Evolutionary conservation across 495 filamentous ascomycete species (phyloP).

Genomic region (Poronia punctata): DNA sequence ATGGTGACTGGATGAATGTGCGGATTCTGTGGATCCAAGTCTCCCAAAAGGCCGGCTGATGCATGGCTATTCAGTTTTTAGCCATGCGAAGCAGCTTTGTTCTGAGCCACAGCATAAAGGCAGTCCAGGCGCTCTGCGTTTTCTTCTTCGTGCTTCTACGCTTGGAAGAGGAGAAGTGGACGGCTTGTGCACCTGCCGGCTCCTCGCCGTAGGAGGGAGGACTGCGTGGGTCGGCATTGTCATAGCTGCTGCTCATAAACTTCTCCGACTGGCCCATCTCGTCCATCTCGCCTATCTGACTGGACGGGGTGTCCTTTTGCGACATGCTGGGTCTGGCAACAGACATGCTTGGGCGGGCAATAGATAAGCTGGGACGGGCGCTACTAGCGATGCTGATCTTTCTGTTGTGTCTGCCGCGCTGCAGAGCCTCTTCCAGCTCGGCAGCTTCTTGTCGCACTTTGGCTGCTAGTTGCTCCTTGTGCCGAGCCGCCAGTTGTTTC

Average conservation of each 20-base stretch:
- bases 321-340: slow-evolving; percentile 26
- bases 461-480: slow-evolving; percentile 21
- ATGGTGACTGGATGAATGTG: too few species aligned
- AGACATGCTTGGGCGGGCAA: slow-evolving; percentile 23
- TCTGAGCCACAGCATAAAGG: slow-evolving; percentile 48
- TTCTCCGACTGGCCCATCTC: slow-evolving; percentile 29
- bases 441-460: slow-evolving; percentile 19
- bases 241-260: slow-evolving; percentile 16
- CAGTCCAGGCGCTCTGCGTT: slow-evolving; percentile 47
- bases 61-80: too few species aligned
- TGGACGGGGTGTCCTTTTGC: slow-evolving; percentile 30
- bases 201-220: slow-evolving; percentile 17
- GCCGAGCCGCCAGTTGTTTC: slow-evolving; percentile 22
- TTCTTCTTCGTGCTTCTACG: slow-evolving; percentile 41
- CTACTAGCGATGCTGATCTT: slow-evolving; percentile 29
- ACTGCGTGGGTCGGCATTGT: slow-evolving; percentile 9
- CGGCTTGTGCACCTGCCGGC: slow-evolving; percentile 21
- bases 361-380: slow-evolving; percentile 24
- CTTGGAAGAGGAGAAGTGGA: slow-evolving; percentile 27
- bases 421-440: slow-evolving; percentile 22
- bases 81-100: slow-evolving; percentile 41
- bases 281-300: slow-evolving; percentile 18
- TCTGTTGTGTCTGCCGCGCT: slow-evolving; percentile 22
- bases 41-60: too few species aligned
- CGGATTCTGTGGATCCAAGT: too few species aligned